These are phyloP conservation scores for Begonia fuchsioides DNA, from an alignment of 306 rosid species.

Conservation along the genomic window DNA sequence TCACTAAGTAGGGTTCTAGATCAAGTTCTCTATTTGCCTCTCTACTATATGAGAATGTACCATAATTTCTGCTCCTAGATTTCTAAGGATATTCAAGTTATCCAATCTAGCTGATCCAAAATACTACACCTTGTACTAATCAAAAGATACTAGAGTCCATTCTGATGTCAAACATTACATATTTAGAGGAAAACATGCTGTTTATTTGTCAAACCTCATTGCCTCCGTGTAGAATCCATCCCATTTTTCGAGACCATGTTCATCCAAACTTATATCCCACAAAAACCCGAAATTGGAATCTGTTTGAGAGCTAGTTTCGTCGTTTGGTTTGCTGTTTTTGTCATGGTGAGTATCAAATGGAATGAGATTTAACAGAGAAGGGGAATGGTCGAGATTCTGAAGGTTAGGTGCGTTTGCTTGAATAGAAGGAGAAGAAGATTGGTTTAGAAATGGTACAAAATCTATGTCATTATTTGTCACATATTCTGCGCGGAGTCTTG, in stretches of 20 bases:
- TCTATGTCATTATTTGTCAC: constrained; percentile 23
- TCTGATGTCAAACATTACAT: neutral
- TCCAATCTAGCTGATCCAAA: too few relatives aligned
- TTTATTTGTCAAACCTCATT: constrained; percentile 55
- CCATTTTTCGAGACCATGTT: constrained; percentile 35
- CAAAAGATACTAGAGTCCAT: neutral
- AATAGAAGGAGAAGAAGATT: too few relatives aligned
- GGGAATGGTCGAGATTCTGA: constrained; percentile 12
- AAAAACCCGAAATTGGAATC: constrained; percentile 49
- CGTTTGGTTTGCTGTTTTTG: constrained; percentile 11
- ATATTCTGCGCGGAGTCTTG: neutral
- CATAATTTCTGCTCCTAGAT: too few relatives aligned
- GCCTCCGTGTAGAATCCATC: constrained; percentile 32
- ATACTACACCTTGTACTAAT: neutral
- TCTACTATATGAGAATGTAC: neutral
- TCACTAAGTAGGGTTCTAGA: too few relatives aligned
- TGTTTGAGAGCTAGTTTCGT: constrained; percentile 27
- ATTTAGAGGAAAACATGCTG: constrained; percentile 38
- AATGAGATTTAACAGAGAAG: constrained; percentile 42
- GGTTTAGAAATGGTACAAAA: constrained; percentile 23
- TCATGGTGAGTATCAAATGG: constrained; percentile 24
- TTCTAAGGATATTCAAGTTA: too few relatives aligned
- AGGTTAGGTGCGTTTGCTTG: constrained; percentile 26
- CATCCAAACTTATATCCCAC: constrained; percentile 71
- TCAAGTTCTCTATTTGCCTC: neutral